Base-by-base conservation (phyloP, 2,329 filamentous ascomycete genomes). In the Fusarium torulosum region DNA sequence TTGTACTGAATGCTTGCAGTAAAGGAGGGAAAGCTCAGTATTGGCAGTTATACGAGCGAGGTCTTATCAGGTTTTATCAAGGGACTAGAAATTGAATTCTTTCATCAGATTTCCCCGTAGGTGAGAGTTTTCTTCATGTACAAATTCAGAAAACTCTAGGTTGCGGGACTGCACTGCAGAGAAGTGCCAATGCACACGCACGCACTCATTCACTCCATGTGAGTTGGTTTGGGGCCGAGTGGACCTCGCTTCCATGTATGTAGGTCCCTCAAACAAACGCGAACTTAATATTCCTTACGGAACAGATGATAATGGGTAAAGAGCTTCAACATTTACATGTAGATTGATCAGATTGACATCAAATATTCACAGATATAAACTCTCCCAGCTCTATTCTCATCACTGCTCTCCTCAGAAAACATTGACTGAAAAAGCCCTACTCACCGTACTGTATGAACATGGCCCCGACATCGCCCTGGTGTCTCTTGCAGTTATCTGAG, bases 401-500 rank as follows among this genome's bases (percentile, higher is more conserved):
- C 9, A 37, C 17, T 19, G 17, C 17, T 37, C 35, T 37, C 15
- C 17, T 19, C 17, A 37, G 4, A 51, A 35, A 44, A 14, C 21
- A 19, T 20, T 25, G 13, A 52, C n/a, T 47, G 27, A 41, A 50
- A 49, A 38, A 37, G 10, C 41, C 41, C 15, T 58, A 27, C 44
- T 58, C 60, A 63, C 59, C 52, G 59, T 59, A 51, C 58, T n/a
- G 35, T n/a, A n/a, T 37, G 23, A 67, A 25, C 38, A 31, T 52
- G 31, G 49, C 62, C 35, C 35, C 65, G 45, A 57, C 54, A 58
- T 66, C 55, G 66, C 66, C 66, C 64, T 64, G 45, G 35, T 56
- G 57, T 62, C 21, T 49, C 46, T 53, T 52, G 46, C 35, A 29
- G 27, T 29, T 29, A 51, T 55, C 19, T 53, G 40, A 45, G 31